Conservation (phyloP, 805 yeast genomes). For the Peterozyma xylosa region DNA sequence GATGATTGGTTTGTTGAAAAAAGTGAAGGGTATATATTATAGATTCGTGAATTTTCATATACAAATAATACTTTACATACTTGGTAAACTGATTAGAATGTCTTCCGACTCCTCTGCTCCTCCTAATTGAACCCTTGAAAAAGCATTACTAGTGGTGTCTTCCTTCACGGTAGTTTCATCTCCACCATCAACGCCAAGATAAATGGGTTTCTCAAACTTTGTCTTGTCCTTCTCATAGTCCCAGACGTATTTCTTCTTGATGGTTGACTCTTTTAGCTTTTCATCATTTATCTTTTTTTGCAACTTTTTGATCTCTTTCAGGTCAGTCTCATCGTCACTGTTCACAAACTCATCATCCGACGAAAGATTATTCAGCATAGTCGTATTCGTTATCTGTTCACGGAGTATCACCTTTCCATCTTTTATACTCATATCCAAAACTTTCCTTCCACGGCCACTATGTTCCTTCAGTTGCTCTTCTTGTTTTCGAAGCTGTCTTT, state of each 20-base stretch:
- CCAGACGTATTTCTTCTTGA: conserved; percentile 40
- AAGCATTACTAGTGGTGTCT: background rate
- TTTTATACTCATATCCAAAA: conserved; percentile 68
- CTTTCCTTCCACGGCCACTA: conserved; percentile 66
- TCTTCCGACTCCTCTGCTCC: conserved; percentile 21
- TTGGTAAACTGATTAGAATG: conserved; percentile 18
- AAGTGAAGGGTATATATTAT: background rate
- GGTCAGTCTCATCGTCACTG: conserved; percentile 28
- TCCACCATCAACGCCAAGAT: conserved; percentile 11
- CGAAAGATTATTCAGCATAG: conserved; percentile 17
- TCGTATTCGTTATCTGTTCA: conserved; percentile 28
- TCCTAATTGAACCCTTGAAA: conserved; percentile 20
- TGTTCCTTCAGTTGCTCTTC: conserved; percentile 52
- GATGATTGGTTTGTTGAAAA: conserved; percentile 8
- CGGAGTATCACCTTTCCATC: conserved; percentile 73
- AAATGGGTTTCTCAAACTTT: conserved; percentile 42
- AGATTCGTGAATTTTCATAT: no score
- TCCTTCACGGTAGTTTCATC: background rate
- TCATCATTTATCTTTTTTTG: conserved; percentile 28
- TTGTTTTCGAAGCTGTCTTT: conserved; percentile 57
- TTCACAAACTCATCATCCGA: conserved; percentile 24
- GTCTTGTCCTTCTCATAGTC: conserved; percentile 47
- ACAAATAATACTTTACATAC: conserved; percentile 1
- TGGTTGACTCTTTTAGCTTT: conserved; percentile 23
- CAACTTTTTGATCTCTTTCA: conserved; percentile 28